Evolutionary conservation across 768 basidiomycete species (phyloP), one percentile per base, ranked within the genome.

Genomic region (Mycena indigotica): DNA sequence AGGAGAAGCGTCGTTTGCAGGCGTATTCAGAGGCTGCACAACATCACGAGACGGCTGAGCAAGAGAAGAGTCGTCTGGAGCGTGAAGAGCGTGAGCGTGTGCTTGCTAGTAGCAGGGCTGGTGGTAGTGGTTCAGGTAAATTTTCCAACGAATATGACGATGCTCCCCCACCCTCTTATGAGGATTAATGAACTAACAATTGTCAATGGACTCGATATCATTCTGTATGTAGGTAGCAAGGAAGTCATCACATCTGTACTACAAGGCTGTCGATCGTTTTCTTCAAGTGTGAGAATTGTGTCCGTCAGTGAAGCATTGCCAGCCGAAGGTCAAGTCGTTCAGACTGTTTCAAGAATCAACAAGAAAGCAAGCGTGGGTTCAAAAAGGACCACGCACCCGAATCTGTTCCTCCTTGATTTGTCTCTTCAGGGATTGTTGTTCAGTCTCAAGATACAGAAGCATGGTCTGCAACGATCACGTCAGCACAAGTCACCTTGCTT

Each of bases 51-150:
- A 77, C 76, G 50, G 84, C 86, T 0, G 84, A 82, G 50, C 84
- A 86, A 3, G 86, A 88, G 77, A 88, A 86, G 78, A 78, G 72
- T 66, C 71, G 85, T 21, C 63, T 84, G 50, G 86, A 89, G 69
- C 80, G 82, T 44, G 87, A 90, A 66, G 86, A 88, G 64, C 75
- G 85, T 51, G 89, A 89, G 62, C 76, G 80, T 21, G 61, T 85
- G 16, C 62, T 82, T 28, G 70, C 16, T 25, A 32, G 41, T 16
- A 28, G 24, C 16, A 23, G 64, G 19, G 60, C 62, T 13, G 69
- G 68, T 45, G 56, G 67, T 52, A 60, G 28, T 55, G 54, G 35
- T 50, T 64, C 29, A 39, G 40, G 56, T 26, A 66, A 65, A 67
- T 53, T 68, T 72, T 67, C 69, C 56, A 67, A 67, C 49, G 68